Percentiles rank a stretch among this genome's conserved stretches.
phyloP scores from a whole-genome alignment of 768 basidiomycete species.

The Tylopilus balloui region DNA sequence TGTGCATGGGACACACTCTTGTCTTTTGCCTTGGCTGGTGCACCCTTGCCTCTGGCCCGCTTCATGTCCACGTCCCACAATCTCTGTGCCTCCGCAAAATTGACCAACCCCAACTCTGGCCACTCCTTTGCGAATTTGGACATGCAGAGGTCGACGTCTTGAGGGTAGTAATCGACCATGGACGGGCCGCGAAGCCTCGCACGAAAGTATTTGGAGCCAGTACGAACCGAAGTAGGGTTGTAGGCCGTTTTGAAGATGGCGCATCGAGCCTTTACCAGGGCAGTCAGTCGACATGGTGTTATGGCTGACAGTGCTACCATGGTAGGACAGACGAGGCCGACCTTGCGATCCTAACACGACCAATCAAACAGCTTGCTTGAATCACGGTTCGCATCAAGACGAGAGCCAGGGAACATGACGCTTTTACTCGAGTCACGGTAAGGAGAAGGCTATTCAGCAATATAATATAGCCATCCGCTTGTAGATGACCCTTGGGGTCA shows the following conservation, averaged over 20 bases:
- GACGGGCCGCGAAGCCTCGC: slow-evolving; percentile 78
- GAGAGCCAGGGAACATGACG: too few species aligned
- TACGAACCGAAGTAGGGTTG: slow-evolving; percentile 77
- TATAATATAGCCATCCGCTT: slow-evolving; percentile 7
- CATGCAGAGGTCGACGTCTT: slow-evolving; percentile 52
- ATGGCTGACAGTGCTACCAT: slow-evolving; percentile 31
- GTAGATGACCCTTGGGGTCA: background rate
- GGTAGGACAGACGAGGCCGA: slow-evolving; percentile 2
- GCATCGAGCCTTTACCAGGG: slow-evolving; percentile 62
- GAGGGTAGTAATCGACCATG: slow-evolving; percentile 81
- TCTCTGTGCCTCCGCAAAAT: slow-evolving; percentile 59
- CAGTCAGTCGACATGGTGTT: slow-evolving; percentile 49
- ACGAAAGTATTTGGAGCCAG: slow-evolving; percentile 89
- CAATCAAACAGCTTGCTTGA: slow-evolving; percentile 24
- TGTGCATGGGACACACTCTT: slow-evolving; percentile 45
- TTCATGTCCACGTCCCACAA: slow-evolving; percentile 62
- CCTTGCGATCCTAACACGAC: slow-evolving; percentile 27
- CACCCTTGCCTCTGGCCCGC: slow-evolving; percentile 76
- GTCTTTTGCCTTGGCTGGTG: slow-evolving; percentile 74
- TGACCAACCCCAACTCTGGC: slow-evolving; percentile 56
- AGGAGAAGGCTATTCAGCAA: slow-evolving; percentile 19
- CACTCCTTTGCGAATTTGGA: slow-evolving; percentile 46
- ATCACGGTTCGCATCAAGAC: too few species aligned
- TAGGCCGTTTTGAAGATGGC: slow-evolving; percentile 82
- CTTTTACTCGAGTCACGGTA: too few species aligned